phyloP scores from a whole-genome alignment of 495 filamentous ascomycete species.

The Podospora sp. region DNA sequence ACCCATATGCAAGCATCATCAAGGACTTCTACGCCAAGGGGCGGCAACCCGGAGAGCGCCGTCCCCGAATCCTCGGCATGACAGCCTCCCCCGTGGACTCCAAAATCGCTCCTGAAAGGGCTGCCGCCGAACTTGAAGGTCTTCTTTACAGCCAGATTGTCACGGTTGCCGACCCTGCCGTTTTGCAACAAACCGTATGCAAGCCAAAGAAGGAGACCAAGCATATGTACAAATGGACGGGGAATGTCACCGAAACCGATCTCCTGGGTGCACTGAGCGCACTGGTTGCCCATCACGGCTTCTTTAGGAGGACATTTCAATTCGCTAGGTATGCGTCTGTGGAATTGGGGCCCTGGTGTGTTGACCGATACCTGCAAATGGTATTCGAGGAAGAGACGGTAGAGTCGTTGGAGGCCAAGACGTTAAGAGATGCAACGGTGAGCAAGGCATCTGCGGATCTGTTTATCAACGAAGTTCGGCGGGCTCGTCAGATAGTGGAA shows the following conservation, averaged over 20 bases:
- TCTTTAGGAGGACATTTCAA: slow-evolving; percentile 61
- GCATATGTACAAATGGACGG: slow-evolving; percentile 55
- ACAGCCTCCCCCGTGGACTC: slow-evolving; percentile 96
- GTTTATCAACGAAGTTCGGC: slow-evolving; percentile 57
- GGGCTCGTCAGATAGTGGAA: slow-evolving; percentile 61
- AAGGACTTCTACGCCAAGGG: slow-evolving; percentile 73
- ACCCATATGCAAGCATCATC: slow-evolving; percentile 90
- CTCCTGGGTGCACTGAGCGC: slow-evolving; percentile 61
- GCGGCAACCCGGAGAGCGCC: slow-evolving; percentile 38
- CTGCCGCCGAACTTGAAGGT: slow-evolving; percentile 76
- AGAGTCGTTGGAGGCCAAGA: slow-evolving; percentile 61
- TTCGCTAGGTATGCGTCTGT: slow-evolving; percentile 61
- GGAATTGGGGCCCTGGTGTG: slow-evolving; percentile 81
- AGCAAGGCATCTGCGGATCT: slow-evolving; percentile 47
- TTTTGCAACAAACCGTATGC: slow-evolving; percentile 61
- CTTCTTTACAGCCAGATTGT: slow-evolving; percentile 80
- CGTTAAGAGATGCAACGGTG: slow-evolving; percentile 47
- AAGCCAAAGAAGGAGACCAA: slow-evolving; percentile 61
- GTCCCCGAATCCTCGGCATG: slow-evolving; percentile 92
- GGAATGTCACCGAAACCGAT: slow-evolving; percentile 59
- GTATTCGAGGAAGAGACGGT: slow-evolving; percentile 68
- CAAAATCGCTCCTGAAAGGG: slow-evolving; percentile 66
- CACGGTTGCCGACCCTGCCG: slow-evolving; percentile 68
- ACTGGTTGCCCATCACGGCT: slow-evolving; percentile 57
- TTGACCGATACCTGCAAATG: slow-evolving; percentile 79